Base-by-base conservation (phyloP, 1,139 yeast species). In the Pichia sp. region DNA sequence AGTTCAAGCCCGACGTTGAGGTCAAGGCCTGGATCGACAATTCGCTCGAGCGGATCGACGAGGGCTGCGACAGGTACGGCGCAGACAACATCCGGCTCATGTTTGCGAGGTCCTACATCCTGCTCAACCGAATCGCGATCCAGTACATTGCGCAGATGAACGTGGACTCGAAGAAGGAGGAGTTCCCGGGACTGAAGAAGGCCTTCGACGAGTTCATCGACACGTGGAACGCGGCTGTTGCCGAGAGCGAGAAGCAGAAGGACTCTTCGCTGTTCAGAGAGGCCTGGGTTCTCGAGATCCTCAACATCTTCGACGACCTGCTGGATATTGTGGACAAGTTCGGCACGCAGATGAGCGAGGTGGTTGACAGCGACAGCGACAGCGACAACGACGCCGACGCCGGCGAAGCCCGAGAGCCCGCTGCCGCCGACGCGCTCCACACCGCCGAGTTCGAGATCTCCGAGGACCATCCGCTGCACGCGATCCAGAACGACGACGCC, bases 11-110 rank as follows among this genome's bases (percentile, higher is more conserved):
- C 2, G 71, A 64, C 11, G 71, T 54, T 10, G 51, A 56, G 32
- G 58, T 61, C 32, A 61, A 52, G 29, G 59, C 56, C 45, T 58
- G 60, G 58, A 82, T 87, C 57, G 79, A 78, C 26, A 88, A 87
- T 30, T 87, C 95, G 0, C 59, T 86, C 42, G 97, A 90, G 56
- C 78, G 96, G 59, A 74, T 82, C 19, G 80, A 78, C 4, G 66
- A 74, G 15, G 97, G 96, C 0, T 71, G 84, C 52, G 80, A 75
- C 8, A 65, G 70, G 36, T 76, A 72, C 57, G 77, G 82, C 0
- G 47, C 49, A 15, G 48, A 56, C 42, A 47, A 52, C 41, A 48
- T 61, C 29, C 45, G 58, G n/a, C 52, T 54, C 29, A 52, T 57
- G 26, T 77, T 85, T 59, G 80, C 86, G 7, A 76, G 78, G 56